Conservation (phyloP, 139 green algal genomes). For the Micractinium conductrix region DNA sequence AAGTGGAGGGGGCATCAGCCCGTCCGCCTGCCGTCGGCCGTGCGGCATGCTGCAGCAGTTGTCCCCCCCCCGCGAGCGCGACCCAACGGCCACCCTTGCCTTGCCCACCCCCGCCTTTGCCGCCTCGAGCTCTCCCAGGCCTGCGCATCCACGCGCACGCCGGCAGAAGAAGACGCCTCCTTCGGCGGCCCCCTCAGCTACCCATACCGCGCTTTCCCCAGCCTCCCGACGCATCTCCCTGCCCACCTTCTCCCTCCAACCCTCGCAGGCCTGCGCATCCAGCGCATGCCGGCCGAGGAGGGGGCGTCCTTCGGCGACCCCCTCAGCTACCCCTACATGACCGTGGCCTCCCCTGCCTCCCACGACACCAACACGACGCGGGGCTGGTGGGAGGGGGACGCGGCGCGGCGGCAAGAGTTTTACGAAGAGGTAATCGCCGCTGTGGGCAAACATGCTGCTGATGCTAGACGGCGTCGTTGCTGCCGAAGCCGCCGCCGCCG, state of each 20-base stretch:
- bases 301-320: constrained; percentile 75
- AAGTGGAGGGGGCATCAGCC: too few species aligned
- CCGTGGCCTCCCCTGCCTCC: constrained; percentile 78
- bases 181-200: constrained; percentile 76
- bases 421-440: constrained; percentile 38
- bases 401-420: constrained; percentile 76
- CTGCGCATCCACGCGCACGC: constrained; percentile 93
- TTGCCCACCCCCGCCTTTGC: too few species aligned
- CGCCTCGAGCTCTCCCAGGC: constrained; percentile 29
- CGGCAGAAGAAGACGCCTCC: constrained; percentile 53
- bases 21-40: too few species aligned
- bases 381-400: constrained; percentile 90
- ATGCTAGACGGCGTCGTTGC: neutral
- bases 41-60: too few species aligned
- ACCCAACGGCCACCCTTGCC: too few species aligned
- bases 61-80: too few species aligned
- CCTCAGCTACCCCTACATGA: constrained; percentile 75
- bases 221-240: neutral
- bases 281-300: constrained; percentile 82
- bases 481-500: neutral
- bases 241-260: neutral
- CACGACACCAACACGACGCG: constrained; percentile 92
- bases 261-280: constrained; percentile 80
- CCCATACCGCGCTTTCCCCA: constrained; percentile 48
- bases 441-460: neutral